phyloP scores from a whole-genome alignment of 2,329 filamentous ascomycete genomes.

The Westerdykella ornata region DNA sequence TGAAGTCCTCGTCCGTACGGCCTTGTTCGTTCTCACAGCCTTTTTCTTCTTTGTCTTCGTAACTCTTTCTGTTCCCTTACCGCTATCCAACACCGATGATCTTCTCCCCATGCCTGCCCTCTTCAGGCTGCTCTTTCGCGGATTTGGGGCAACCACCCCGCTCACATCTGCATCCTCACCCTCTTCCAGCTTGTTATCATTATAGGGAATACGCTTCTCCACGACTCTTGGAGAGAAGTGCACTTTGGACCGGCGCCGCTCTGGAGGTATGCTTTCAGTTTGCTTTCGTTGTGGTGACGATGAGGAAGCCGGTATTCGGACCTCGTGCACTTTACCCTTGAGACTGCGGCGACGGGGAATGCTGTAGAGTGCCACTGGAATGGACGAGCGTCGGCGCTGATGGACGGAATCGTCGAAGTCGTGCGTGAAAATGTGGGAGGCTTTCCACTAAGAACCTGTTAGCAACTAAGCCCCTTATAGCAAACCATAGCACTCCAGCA shows the following conservation, averaged over 20 bases:
- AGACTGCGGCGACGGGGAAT: background rate
- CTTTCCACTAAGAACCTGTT: slow-evolving; percentile 8
- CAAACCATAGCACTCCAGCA: too few species aligned
- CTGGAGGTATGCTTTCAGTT: background rate
- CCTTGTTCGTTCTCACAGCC: too few species aligned
- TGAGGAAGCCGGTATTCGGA: background rate
- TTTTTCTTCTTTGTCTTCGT: background rate
- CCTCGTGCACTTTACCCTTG: background rate
- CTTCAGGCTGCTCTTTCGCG: slow-evolving; percentile 7
- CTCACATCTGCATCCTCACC: slow-evolving; percentile 3
- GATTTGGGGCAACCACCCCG: slow-evolving; percentile 1
- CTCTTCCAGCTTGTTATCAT: background rate
- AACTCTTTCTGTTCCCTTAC: background rate
- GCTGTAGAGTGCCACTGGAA: background rate
- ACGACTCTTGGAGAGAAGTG: slow-evolving; percentile 10
- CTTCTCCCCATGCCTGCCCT: background rate
- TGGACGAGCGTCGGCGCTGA: slow-evolving; percentile 1
- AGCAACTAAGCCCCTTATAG: too few species aligned
- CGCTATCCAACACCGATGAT: background rate
- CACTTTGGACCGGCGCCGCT: slow-evolving; percentile 8
- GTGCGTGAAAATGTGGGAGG: slow-evolving; percentile 11
- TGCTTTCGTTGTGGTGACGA: background rate
- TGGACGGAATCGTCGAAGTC: slow-evolving; percentile 1
- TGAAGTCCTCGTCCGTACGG: too few species aligned
- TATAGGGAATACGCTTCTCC: slow-evolving; percentile 7